A percentile compares a stretch with the other conserved stretches of the same genome.
Evolutionary conservation across 352 stramenopile species (phyloP).

Genomic region (Pythium dissimile): DNA sequence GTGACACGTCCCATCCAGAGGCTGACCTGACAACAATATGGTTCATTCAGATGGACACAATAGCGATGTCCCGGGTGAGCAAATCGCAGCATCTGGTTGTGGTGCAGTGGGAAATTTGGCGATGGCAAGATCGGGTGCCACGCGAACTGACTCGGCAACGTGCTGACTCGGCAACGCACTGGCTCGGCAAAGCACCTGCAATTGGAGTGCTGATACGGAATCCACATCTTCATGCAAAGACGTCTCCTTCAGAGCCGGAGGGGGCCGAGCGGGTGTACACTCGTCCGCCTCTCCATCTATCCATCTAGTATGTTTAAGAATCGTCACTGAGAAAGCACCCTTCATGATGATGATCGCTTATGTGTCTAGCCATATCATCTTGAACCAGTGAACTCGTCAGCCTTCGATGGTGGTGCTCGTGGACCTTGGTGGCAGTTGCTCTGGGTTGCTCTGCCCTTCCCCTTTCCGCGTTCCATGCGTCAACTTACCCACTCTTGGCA

Average conservation of each 20-base stretch:
- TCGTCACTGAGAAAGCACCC: too few species aligned
- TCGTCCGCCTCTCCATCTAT: not conserved
- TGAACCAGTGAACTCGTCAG: not conserved
- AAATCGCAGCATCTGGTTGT: slow-evolving; percentile 21
- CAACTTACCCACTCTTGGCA: slow-evolving; percentile 20
- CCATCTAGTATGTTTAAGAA: too few species aligned
- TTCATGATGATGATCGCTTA: too few species aligned
- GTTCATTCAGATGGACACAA: slow-evolving; percentile 15
- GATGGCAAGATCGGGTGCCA: slow-evolving; percentile 1
- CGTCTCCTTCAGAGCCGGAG: not conserved
- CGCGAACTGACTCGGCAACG: slow-evolving; percentile 9
- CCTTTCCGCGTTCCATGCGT: slow-evolving; percentile 6
- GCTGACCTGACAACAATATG: slow-evolving; percentile 15
- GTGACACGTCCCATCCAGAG: slow-evolving; percentile 12
- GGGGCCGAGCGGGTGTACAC: not conserved
- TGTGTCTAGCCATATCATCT: not conserved
- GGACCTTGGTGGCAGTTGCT: slow-evolving; percentile 11
- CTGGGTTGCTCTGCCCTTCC: slow-evolving; percentile 14
- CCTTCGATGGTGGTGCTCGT: not conserved
- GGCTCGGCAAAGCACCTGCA: too few species aligned
- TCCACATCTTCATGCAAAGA: too few species aligned
- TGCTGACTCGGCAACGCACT: not conserved
- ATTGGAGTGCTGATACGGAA: not conserved
- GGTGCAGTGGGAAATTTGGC: slow-evolving; percentile 1
- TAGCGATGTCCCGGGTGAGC: not conserved